Evolutionary conservation across 1,284 basidiomycete species (phyloP).

Genomic region (Leccinum huronense): DNA sequence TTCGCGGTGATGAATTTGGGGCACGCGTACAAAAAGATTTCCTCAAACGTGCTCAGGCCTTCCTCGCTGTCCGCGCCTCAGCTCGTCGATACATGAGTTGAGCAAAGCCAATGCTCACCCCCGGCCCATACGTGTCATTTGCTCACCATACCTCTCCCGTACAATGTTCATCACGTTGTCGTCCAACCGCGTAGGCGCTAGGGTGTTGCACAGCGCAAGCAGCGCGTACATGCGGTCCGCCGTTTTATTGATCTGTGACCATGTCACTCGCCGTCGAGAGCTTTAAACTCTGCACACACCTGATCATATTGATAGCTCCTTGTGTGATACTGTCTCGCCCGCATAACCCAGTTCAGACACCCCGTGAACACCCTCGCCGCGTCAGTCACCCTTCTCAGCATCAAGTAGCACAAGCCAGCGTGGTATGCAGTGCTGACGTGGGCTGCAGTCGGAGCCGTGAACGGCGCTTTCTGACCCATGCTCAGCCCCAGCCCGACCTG

Average conservation of each 20-base stretch:
- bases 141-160: slow-evolving; percentile 92
- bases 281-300: slow-evolving; percentile 40
- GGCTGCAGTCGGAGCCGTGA: slow-evolving; percentile 92
- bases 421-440: slow-evolving; percentile 96
- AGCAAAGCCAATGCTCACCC: slow-evolving; percentile 48
- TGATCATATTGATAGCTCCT: slow-evolving; percentile 96
- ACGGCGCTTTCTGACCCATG: slow-evolving; percentile 82
- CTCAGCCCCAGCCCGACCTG: slow-evolving; percentile 88
- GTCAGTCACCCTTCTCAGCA: slow-evolving; percentile 92
- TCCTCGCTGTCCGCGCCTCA: slow-evolving; percentile 50
- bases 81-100: background rate
- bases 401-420: slow-evolving; percentile 95
- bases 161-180: slow-evolving; percentile 94
- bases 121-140: slow-evolving; percentile 81
- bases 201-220: slow-evolving; percentile 89
- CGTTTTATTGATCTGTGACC: slow-evolving; percentile 87
- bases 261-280: background rate
- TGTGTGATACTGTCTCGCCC: slow-evolving; percentile 92
- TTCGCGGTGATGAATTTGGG: slow-evolving; percentile 97
- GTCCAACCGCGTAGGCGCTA: slow-evolving; percentile 88
- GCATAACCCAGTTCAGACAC: slow-evolving; percentile 90
- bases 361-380: slow-evolving; percentile 92
- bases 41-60: slow-evolving; percentile 83
- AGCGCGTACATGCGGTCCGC: slow-evolving; percentile 98
- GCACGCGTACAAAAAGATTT: slow-evolving; percentile 92